Evolutionary conservation across 495 filamentous ascomycete genomes (phyloP), one percentile per base, ranked within the genome.

Genomic region (Jackrogersella multiformis): DNA sequence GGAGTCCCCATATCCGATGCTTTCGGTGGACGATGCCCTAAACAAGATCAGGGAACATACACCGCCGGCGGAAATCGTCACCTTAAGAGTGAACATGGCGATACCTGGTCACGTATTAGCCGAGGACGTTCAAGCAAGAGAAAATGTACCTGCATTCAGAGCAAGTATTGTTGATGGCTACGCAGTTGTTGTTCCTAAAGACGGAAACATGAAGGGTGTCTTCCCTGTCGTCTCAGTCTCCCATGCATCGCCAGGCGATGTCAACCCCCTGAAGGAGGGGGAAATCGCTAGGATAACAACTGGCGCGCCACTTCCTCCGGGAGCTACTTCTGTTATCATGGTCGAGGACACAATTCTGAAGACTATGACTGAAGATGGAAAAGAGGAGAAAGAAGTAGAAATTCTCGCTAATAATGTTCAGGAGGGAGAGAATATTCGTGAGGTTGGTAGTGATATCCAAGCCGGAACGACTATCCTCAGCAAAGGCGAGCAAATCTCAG

Each of bases 121-220:
- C 4, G 86, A 91, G 73, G 91, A 96, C 71, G 88, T 98, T 35
- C 85, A 81, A 44, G 92, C 95, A 2, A 73, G 79, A 20, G 94
- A 97, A 71, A 81, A 88, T 12, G 96, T 98, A 0, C 95, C 95
- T 4, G 95, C 96, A 5, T 99, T 92, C 78, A 85, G 91, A 52
- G 95, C 95, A 38, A 97, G 93, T 72, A 99, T 97, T 59, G 96
- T 99, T 2, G 95, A 99, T 73, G 95, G 95, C 9, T 99, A 99
- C 73, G 96, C 96, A 2, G 84, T 97, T 15, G 79, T 88, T 34
- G 87, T 86, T 6, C 77, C 85, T 8, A 71, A 82, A 6, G 80
- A 86, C 35, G 86, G 83, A 0, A 89, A 86, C 36, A 84, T 88
- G 8, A 90, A 88, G 64, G 92, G 92, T 0, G 78, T 88, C 0